Percentiles rank a stretch among this genome's conserved stretches.
Evolutionary conservation across 169 alveolate species (phyloP).

Genomic region (Plasmodium yoelii): DNA sequence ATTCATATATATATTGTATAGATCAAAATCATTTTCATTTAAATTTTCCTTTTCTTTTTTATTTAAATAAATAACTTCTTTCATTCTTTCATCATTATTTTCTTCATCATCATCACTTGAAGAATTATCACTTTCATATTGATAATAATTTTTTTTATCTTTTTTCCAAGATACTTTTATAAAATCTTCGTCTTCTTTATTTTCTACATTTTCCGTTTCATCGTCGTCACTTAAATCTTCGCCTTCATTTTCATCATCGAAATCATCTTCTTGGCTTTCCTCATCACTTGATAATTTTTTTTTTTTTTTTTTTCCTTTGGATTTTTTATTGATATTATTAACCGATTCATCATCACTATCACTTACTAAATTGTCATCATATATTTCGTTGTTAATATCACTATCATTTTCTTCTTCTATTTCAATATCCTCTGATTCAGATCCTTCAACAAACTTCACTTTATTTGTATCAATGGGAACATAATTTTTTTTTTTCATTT

Average conservation of each 20-base stretch:
- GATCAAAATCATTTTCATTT: conserved; percentile 70
- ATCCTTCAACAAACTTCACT: conserved; percentile 49
- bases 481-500: conserved; percentile 36
- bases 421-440: conserved; percentile 75
- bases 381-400: conserved; percentile 23
- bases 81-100: conserved; percentile 63
- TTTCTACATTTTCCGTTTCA: neutral
- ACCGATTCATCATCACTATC: conserved; percentile 7
- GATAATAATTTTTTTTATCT: conserved; percentile 71
- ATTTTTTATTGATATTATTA: neutral
- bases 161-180: conserved; percentile 61
- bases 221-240: conserved; percentile 23
- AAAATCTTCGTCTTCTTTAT: conserved; percentile 24
- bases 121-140: conserved; percentile 67
- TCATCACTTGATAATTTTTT: neutral
- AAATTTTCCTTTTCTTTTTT: conserved; percentile 74
- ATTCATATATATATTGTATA: conserved; percentile 48
- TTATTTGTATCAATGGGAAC: conserved; percentile 57
- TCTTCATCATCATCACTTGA: conserved; percentile 73
- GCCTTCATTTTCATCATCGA: conserved; percentile 1
- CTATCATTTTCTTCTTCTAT: conserved; percentile 20
- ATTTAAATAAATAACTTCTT: conserved; percentile 75
- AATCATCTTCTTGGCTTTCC: conserved; percentile 10
- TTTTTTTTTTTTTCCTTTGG: conserved; percentile 12
- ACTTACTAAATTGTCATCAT: conserved; percentile 25